These are phyloP conservation scores for Cystobasidium sp. DNA, from an alignment of 1,284 basidiomycete species.

Conservation along the genomic window DNA sequence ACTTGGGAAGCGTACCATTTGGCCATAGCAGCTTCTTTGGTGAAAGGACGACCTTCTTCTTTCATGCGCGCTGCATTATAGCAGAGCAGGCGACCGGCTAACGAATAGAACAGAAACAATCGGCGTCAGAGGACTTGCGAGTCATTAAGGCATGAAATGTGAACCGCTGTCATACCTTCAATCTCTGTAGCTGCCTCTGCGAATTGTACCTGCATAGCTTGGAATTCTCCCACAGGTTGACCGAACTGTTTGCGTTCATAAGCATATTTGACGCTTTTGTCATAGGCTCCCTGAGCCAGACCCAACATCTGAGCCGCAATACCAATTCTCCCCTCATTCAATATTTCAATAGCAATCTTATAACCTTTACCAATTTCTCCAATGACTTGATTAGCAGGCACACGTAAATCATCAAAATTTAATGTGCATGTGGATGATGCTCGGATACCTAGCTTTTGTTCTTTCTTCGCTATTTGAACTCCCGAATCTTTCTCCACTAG, in stretches of 20 bases:
- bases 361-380: constrained; percentile 70
- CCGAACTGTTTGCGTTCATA: constrained; percentile 94
- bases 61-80: constrained; percentile 92
- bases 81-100: constrained; percentile 84
- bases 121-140: too few species aligned
- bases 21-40: constrained; percentile 75
- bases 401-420: constrained; percentile 91
- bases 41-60: constrained; percentile 85
- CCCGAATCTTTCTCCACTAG: constrained; percentile 96
- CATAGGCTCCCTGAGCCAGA: constrained; percentile 94
- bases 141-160: constrained; percentile 65
- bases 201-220: constrained; percentile 95
- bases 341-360: constrained; percentile 82
- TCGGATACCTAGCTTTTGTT: constrained; percentile 95
- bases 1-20: constrained; percentile 81
- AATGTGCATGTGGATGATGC: constrained; percentile 97
- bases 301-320: constrained; percentile 77
- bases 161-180: constrained; percentile 63
- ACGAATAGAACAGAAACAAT: too few species aligned
- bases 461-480: constrained; percentile 96
- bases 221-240: constrained; percentile 83
- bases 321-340: constrained; percentile 75
- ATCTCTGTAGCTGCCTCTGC: constrained; percentile 68
- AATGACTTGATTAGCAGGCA: constrained; percentile 91
- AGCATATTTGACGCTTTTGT: constrained; percentile 89